Evolutionary conservation across 2,329 filamentous ascomycete species (phyloP), one percentile per base, ranked within the genome.

Genomic region (Thelonectria olida): DNA sequence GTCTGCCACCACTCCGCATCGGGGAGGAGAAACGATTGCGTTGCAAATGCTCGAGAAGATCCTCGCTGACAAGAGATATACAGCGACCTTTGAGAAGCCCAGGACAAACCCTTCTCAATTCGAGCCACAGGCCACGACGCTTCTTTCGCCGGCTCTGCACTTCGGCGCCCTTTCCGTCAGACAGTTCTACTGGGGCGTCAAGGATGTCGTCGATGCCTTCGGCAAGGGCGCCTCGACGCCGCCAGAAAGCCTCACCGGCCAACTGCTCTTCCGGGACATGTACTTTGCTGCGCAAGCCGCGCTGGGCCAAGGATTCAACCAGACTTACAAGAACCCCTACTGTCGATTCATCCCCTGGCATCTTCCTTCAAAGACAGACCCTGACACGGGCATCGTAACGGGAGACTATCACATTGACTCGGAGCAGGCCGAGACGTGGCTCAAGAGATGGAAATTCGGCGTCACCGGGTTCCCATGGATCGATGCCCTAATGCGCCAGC

Each of bases 271-370:
- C 74, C 84, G 91, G 15, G 91, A 94, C 72, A 94, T 94, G 91
- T 94, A 93, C 75, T 93, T 94, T 68, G 90, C 85, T 13, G 90
- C 91, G 0, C 90, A 94, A 72, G 90, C 90, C 1, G 83, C 85
- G 0, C 78, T 93, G 1, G 91, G 91, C 0, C 80, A 84, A 28
- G 69, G 79, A 0, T 93, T 92, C 67, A 81, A 78, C 1, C 90
- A 92, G 69, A 89, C 89, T 1, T 79, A 85, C 49, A 84, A 85
- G 34, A 94, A 94, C 69, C 75, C 82, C 0, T 78, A 89, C 64
- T 90, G 86, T 38, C 84, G 90, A n/a, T 93, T 93, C 75, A 86
- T 94, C 13, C 90, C 90, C 4, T 94, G 91, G 91, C 90, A 93
- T 71, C 78, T 94, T 2, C 90, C 88, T 0, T 89, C 87, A 2